phyloP scores from a whole-genome alignment of 352 stramenopile genomes.

The Pythium phragmiticola region DNA sequence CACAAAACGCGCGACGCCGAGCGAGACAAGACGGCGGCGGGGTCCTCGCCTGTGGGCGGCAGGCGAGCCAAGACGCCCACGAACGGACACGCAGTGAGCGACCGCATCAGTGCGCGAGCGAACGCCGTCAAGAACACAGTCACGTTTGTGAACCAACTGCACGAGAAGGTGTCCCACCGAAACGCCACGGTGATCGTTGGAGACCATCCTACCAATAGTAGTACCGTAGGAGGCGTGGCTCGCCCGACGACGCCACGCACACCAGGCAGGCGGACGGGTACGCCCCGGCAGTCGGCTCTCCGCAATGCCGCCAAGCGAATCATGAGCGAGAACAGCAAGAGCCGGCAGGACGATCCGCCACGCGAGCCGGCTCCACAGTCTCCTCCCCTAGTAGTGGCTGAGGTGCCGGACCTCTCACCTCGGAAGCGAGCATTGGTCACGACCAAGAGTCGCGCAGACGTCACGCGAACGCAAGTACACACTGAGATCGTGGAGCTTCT shows the following conservation, averaged over 20 bases:
- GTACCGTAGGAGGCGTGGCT: neutral
- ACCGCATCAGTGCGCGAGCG: slow-evolving; percentile 37
- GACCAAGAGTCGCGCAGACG: neutral
- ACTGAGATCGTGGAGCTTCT: slow-evolving; percentile 14
- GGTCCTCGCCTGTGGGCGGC: neutral
- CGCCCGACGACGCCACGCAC: slow-evolving; percentile 9
- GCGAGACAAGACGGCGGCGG: slow-evolving; percentile 1
- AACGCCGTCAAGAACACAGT: slow-evolving; percentile 50
- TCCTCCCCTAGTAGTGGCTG: no score
- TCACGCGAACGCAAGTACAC: neutral
- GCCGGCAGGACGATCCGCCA: neutral
- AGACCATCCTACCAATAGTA: neutral
- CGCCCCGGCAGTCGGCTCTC: slow-evolving; percentile 29
- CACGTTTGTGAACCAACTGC: slow-evolving; percentile 36
- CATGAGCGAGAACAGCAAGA: slow-evolving; percentile 23
- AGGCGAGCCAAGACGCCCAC: slow-evolving; percentile 7
- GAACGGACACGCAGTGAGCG: neutral
- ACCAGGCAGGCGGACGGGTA: neutral
- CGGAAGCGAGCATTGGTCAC: neutral
- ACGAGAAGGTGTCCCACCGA: slow-evolving; percentile 13
- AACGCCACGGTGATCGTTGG: slow-evolving; percentile 20
- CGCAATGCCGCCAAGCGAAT: slow-evolving; percentile 40
- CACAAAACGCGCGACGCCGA: slow-evolving; percentile 38
- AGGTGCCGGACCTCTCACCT: neutral
- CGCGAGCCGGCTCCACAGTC: neutral